Evolutionary conservation across 768 basidiomycete species (phyloP), one percentile per base, ranked within the genome.

Genomic region (Suillus hirtellus): DNA sequence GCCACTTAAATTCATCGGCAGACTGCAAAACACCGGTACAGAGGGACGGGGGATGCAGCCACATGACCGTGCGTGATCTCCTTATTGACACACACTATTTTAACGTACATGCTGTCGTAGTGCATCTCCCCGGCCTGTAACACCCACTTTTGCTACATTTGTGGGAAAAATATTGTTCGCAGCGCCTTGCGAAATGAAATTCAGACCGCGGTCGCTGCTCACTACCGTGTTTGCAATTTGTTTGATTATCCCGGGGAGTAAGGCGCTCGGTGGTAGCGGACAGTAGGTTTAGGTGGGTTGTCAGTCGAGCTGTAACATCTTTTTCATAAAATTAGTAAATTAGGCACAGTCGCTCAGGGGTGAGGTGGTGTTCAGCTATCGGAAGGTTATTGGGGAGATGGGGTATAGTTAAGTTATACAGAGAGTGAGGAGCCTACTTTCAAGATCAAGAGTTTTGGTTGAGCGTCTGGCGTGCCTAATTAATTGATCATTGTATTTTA

Each of bases 71-170:
- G 37, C 74, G 84, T 67, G 60, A 59, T 21, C 34, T 49, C 7
- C 31, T 47, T 42, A 35, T 43, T 27, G 49, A 21, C 24, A 5
- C n/a, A 19, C 40, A 27, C 40, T 40, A 11, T 9, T 21, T 43
- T 64, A 31, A 49, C 37, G 62, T 44, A 31, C 49, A 27, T 21
- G 44, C 34, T 4, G 15, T 61, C 31, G 34, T 61, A 86, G 86
- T 86, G 84, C 66, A 79, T 80, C 44, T 75, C 83, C 1, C 84
- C 84, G 2, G 84, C 81, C n/a, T 87, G 86, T 71, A 86, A 86
- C 65, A 79, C 81, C 66, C 84, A 86, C 65, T 86, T 86, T 67
- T 86, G 84, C 66, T 86, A 86, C 62, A 34, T 71, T 15, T 86
- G 85, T 60, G 84, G 84, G 14, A 70, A 71, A 14, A 67, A 77